Base-by-base conservation (phyloP, 441 rosid genomes). In the Adansonia madagascariensis region DNA sequence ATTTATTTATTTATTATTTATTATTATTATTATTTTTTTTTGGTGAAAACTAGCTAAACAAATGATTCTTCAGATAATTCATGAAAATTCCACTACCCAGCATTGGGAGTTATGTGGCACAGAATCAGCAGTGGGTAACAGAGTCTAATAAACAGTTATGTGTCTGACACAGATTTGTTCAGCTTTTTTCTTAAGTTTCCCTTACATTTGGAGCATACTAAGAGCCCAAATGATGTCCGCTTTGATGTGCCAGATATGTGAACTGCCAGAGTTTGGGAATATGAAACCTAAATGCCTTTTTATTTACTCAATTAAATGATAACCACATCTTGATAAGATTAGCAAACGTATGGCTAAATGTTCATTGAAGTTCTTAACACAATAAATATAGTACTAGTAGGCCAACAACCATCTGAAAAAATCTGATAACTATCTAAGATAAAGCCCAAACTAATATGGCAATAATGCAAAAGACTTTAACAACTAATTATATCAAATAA, bases 41-140 rank as follows among this genome's bases (percentile, higher is more conserved):
- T 35, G 15, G 11, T 35, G 6, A 7, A 46, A 72, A 41, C 75
- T 72, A 72, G 50, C 75, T 72, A 72, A 7, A 18, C 39, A 72
- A 12, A 35, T 22, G 20, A 56, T 39, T 72, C 64, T 72, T 56
- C 52, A 50, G 27, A 60, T 18, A 18, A 55, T 60, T 74, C 68
- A 74, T 39, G 69, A 39, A 39, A 64, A 64, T n/a, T 12, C 43
- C 68, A 46, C 44, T 22, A 44, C 56, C 68, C 22, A 60, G 43
- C 1, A 53, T 5, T 60, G 39, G 44, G 68, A 14, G 56, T 60
- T 27, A 12, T 11, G 52, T 64, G n/a, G 18, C 35, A 59, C 50
- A 55, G 75, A 55, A 55, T 55, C 24, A 11, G 63, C 52, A 55
- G 9, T n/a, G 62, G 49, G 46, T 59, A 22, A 59, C 1, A 20